Evolutionary conservation across 805 yeast species (phyloP).

Genomic region (Myxozyma sirexii): DNA sequence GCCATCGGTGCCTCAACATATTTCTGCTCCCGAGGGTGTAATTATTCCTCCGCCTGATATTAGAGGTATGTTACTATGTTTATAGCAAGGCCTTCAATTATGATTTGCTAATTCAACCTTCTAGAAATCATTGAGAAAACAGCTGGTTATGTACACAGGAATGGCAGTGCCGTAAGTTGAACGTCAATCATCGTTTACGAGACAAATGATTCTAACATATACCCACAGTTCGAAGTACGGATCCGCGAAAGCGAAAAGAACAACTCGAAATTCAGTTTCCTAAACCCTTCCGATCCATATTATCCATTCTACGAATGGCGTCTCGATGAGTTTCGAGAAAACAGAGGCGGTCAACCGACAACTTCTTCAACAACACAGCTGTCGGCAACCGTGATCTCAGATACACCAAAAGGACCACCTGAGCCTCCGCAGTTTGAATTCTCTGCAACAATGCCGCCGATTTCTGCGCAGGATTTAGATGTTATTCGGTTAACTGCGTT

Average conservation of each 20-base stretch:
- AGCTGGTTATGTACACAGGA: conserved; percentile 65
- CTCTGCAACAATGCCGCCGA: conserved; percentile 42
- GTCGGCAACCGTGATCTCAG: neutral
- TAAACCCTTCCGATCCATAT: conserved; percentile 57
- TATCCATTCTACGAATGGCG: conserved; percentile 59
- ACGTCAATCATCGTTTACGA: neutral
- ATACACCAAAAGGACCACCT: conserved; percentile 25
- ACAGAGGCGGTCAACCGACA: conserved; percentile 31
- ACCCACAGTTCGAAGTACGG: conserved; percentile 55
- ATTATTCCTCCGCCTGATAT: conserved; percentile 58
- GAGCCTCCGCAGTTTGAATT: conserved; percentile 42
- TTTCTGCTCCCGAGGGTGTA: conserved; percentile 46
- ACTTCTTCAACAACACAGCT: conserved; percentile 1
- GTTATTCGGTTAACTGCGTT: conserved; percentile 73
- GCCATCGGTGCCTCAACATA: conserved; percentile 20
- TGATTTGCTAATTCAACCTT: conserved; percentile 27
- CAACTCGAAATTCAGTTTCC: conserved; percentile 64
- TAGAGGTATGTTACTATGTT: conserved; percentile 31
- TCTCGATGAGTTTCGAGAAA: conserved; percentile 44
- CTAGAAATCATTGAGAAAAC: conserved; percentile 65
- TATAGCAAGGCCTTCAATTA: neutral
- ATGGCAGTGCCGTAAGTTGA: conserved; percentile 53
- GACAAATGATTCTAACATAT: neutral
- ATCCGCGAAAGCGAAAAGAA: conserved; percentile 52
- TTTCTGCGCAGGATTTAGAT: conserved; percentile 67